phyloP scores from a whole-genome alignment of 257 asterid species.

The Penstemon eatonii region DNA sequence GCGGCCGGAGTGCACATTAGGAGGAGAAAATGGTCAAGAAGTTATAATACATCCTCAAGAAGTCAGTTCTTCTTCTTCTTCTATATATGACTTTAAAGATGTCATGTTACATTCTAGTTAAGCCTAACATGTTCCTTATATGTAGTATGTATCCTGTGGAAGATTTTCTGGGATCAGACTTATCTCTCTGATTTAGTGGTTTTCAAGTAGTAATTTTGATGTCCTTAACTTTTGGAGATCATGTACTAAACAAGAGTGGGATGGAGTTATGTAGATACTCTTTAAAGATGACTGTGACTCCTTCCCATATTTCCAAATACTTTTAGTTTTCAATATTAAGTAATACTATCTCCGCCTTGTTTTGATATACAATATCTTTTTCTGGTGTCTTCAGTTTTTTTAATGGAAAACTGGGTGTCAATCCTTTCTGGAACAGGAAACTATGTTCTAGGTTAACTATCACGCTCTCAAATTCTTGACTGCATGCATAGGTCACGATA shows the following conservation, averaged over 20 bases:
- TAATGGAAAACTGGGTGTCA: background rate
- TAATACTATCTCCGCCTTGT: no score
- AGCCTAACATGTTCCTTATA: background rate
- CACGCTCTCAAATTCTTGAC: background rate
- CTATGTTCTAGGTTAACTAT: background rate
- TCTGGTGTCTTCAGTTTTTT: background rate
- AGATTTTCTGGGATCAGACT: conserved; percentile 10
- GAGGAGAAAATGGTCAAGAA: conserved; percentile 84
- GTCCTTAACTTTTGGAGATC: background rate
- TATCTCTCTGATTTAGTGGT: conserved; percentile 10
- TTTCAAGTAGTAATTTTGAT: conserved; percentile 9
- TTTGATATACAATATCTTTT: no score
- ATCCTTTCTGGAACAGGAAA: background rate
- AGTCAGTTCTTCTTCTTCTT: conserved; percentile 47
- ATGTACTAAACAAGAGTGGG: no score
- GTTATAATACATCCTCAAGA: conserved; percentile 78
- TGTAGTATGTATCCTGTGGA: conserved; percentile 4
- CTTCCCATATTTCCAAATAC: no score
- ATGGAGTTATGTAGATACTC: no score
- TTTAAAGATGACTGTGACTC: no score
- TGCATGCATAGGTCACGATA: background rate
- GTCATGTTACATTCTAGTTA: conserved; percentile 7
- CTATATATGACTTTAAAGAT: background rate
- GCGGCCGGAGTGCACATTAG: conserved; percentile 87
- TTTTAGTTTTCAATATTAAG: no score